phyloP scores from a whole-genome alignment of 2,329 filamentous ascomycete genomes.

The Nemania abortiva region DNA sequence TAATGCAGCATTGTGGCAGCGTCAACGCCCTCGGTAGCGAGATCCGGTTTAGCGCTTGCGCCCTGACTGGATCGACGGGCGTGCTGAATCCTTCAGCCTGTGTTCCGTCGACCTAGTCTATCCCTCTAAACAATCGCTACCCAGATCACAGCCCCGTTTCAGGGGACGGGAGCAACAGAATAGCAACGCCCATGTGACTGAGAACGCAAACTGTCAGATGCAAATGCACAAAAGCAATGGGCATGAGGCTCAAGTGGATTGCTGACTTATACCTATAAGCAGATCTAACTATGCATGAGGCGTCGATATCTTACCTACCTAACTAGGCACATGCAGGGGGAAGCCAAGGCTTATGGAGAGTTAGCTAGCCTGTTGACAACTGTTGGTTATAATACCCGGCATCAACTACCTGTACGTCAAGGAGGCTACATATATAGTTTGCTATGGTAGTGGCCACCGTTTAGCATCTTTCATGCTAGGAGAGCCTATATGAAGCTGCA shows the following conservation, averaged over 20 bases:
- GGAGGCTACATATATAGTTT: slow-evolving; percentile 15
- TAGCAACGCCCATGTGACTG: not conserved
- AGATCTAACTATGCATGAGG: slow-evolving; percentile 4
- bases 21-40: slow-evolving; percentile 36
- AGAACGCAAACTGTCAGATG: not conserved
- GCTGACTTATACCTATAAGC: slow-evolving; percentile 9
- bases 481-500: slow-evolving; percentile 3
- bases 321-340: slow-evolving; percentile 2
- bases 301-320: slow-evolving; percentile 5
- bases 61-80: slow-evolving; percentile 21
- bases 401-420: not conserved
- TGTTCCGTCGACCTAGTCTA: not conserved
- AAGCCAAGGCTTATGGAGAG: not conserved
- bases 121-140: not conserved
- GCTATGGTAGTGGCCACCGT: slow-evolving; percentile 1
- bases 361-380: not conserved
- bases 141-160: slow-evolving; percentile 3
- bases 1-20: slow-evolving; percentile 20
- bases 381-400: not conserved
- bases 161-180: not conserved
- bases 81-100: slow-evolving; percentile 32
- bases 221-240: not conserved
- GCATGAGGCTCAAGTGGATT: slow-evolving; percentile 17
- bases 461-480: slow-evolving; percentile 3
- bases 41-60: slow-evolving; percentile 39